Percentiles rank a stretch among this genome's conserved stretches.
Conservation (phyloP, 495 filamentous ascomycete genomes). For the Gamarada debralockiae region DNA sequence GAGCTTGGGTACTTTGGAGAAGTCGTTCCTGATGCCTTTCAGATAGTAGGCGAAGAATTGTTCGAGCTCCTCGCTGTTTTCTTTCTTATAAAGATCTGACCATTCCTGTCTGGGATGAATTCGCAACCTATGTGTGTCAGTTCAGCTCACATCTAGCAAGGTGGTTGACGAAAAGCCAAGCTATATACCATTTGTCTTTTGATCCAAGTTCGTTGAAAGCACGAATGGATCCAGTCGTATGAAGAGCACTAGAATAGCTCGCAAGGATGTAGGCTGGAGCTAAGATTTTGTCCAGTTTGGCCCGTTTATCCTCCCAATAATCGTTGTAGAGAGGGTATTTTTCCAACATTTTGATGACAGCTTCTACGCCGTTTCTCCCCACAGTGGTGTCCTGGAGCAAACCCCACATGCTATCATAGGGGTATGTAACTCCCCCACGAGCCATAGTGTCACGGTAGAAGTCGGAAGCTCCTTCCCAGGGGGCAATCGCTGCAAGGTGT, state of each 20-base stretch:
- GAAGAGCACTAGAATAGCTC: conserved; percentile 29
- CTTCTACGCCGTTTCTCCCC: conserved; percentile 27
- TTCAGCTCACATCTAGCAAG: neutral
- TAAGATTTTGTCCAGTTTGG: conserved; percentile 22
- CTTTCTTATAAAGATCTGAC: conserved; percentile 34
- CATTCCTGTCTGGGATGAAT: conserved; percentile 34
- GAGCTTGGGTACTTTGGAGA: conserved; percentile 29
- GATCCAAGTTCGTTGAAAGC: conserved; percentile 26
- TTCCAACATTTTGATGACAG: conserved; percentile 31
- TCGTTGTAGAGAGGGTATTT: conserved; percentile 11
- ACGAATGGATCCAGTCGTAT: conserved; percentile 36
- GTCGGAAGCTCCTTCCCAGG: conserved; percentile 40
- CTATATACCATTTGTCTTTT: conserved; percentile 26
- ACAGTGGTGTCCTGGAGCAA: neutral
- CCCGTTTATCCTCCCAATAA: conserved; percentile 31
- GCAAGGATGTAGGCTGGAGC: conserved; percentile 30
- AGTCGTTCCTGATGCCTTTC: conserved; percentile 35
- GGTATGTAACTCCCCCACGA: conserved; percentile 33
- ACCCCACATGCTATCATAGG: neutral
- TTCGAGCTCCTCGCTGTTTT: conserved; percentile 27
- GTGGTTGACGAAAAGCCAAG: neutral
- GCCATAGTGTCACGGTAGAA: conserved; percentile 36
- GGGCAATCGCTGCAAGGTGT: conserved; percentile 35
- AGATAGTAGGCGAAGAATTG: conserved; percentile 38
- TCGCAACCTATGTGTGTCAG: conserved; percentile 14